Conservation (phyloP, 192 early-diverging fungal genomes). For the Chytriomyces hyalinus region DNA sequence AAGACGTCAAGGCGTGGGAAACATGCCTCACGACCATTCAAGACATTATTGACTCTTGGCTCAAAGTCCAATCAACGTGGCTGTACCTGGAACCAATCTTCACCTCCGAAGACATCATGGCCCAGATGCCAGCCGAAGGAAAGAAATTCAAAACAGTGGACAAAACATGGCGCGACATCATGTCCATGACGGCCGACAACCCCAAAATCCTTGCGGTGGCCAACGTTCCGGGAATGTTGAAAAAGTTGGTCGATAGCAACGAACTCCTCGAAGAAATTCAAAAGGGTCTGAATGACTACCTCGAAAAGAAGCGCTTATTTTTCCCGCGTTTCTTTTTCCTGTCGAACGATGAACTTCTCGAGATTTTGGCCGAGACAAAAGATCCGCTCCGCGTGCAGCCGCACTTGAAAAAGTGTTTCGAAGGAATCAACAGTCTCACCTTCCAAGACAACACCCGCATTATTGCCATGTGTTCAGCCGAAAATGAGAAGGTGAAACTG, state of each 20-base stretch:
- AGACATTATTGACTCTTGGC: constrained; percentile 67
- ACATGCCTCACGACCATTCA: constrained; percentile 57
- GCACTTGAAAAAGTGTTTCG: constrained; percentile 68
- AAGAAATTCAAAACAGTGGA: constrained; percentile 65
- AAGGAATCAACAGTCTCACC: constrained; percentile 60
- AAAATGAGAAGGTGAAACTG: constrained; percentile 62
- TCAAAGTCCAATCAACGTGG: constrained; percentile 67
- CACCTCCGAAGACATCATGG: constrained; percentile 66
- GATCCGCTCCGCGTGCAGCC: constrained; percentile 65
- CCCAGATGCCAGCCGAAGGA: constrained; percentile 62
- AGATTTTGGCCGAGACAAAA: constrained; percentile 67
- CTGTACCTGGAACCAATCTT: constrained; percentile 68
- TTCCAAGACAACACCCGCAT: constrained; percentile 65
- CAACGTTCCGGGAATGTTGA: constrained; percentile 48
- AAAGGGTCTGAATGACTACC: constrained; percentile 67
- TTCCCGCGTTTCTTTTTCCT: constrained; percentile 70
- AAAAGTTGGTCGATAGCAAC: constrained; percentile 54
- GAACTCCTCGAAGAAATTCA: constrained; percentile 66
- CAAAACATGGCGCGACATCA: constrained; percentile 68
- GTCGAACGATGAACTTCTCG: constrained; percentile 66
- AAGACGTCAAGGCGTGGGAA: constrained; percentile 63
- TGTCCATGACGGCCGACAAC: constrained; percentile 53
- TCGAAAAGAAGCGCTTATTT: constrained; percentile 66
- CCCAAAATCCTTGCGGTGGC: constrained; percentile 60
- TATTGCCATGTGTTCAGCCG: constrained; percentile 66